Base-by-base conservation (phyloP, 2,329 filamentous ascomycete species). In the Coniella vitis region DNA sequence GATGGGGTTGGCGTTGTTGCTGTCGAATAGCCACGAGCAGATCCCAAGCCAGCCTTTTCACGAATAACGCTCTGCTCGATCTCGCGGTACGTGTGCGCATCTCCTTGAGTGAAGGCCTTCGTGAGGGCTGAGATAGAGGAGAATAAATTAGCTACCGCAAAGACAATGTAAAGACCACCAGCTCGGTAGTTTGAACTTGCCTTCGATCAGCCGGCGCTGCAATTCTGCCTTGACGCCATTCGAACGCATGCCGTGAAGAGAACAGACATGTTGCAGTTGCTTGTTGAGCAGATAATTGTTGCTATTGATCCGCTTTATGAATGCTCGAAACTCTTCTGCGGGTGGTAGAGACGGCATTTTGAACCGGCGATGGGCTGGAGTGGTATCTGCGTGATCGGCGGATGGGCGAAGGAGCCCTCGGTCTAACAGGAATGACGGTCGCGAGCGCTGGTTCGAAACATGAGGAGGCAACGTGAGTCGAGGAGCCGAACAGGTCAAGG, bases 221-320 rank as follows among this genome's bases (percentile, higher is more conserved):
- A 97, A 72, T 37, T 86, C 79, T 31, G 82, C 80, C 73, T 98
- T 98, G 60, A 93, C 84, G 17, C 93, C 93, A 22, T 84, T 87
- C 53, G 87, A 85, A 56, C 80, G 78, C 32, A 95, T 72, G 40
- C 82, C 78, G 69, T 95, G 87, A 53, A 78, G 72, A 55, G 81
- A 78, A 61, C 91, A 86, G 56, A 97, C 84, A 45, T 75, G 75
- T 59, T 89, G 87, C 42, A 96, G 77, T 59, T 90, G 83, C 17
- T 72, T 68, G 59, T 81, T 81, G 25, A 78, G 66, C 19, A 81
- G 64, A 12, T 66, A 56, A 32, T 64, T 69, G 38, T 64, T 64
- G 40, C 44, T 45, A 36, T 32, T 36, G 29, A 53, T 34, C 52
- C 73, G 65, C 53, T 71, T 65, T 38, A 71, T 62, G 44, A 81